phyloP scores from a whole-genome alignment of 495 filamentous ascomycete species.

The Bryoglossum gracile region DNA sequence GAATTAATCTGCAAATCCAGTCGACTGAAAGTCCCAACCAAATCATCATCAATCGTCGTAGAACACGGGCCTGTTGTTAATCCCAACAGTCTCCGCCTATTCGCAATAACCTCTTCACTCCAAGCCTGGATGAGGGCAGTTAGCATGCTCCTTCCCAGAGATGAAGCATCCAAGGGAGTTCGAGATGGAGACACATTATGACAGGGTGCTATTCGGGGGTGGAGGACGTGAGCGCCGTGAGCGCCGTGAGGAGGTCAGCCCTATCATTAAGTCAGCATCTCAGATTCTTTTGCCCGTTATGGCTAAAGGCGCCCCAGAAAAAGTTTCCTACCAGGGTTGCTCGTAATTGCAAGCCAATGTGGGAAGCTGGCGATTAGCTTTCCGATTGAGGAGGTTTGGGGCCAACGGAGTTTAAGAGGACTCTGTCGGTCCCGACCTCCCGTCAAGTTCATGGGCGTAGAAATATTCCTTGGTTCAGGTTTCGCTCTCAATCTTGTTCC shows the following conservation, averaged over 20 bases:
- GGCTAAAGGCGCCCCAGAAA: slow-evolving; percentile 52
- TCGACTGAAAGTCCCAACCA: slow-evolving; percentile 8
- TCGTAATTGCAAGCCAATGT: no score
- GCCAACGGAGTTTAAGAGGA: no score
- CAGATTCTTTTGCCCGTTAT: slow-evolving; percentile 56
- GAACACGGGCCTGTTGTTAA: not conserved
- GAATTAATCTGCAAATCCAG: slow-evolving; percentile 3
- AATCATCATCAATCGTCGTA: slow-evolving; percentile 2
- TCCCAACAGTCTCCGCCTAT: not conserved
- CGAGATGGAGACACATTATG: slow-evolving; percentile 10
- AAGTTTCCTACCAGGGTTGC: no score
- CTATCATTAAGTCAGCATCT: slow-evolving; percentile 3
- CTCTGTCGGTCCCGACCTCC: no score
- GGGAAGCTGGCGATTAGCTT: no score
- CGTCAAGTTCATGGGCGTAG: no score
- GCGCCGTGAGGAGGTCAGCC: not conserved
- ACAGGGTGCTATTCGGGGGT: slow-evolving; percentile 3
- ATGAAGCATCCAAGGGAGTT: slow-evolving; percentile 3
- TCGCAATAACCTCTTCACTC: not conserved
- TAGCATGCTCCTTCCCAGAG: slow-evolving; percentile 3
- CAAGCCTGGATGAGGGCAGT: slow-evolving; percentile 20
- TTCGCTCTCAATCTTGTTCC: no score
- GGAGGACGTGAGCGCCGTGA: not conserved
- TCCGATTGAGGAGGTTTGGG: no score
- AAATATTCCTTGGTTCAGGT: no score